Conservation (phyloP, 805 yeast species). For the Monosporozyma siamensis region DNA sequence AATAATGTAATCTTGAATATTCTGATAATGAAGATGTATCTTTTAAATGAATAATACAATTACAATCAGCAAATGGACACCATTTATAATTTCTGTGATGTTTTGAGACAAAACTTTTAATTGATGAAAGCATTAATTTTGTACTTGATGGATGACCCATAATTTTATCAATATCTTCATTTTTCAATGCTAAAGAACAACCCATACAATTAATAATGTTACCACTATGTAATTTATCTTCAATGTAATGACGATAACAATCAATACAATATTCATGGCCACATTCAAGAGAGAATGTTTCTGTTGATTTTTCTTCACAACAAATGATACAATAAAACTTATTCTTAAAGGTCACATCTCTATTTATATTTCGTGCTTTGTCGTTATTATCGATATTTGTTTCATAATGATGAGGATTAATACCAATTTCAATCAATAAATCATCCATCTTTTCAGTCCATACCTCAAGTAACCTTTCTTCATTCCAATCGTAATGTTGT, state of each 20-base stretch:
- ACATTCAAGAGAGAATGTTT: slow-evolving; percentile 50
- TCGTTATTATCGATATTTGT: background rate
- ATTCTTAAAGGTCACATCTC: slow-evolving; percentile 14
- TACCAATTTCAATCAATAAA: slow-evolving; percentile 30
- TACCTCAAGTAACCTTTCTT: slow-evolving; percentile 45
- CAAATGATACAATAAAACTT: slow-evolving; percentile 57
- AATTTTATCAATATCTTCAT: slow-evolving; percentile 34
- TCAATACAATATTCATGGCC: slow-evolving; percentile 58
- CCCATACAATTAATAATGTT: slow-evolving; percentile 58
- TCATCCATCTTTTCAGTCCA: slow-evolving; percentile 38
- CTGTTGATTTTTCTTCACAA: slow-evolving; percentile 42
- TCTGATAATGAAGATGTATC: slow-evolving; percentile 24
- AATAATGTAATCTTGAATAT: slow-evolving; percentile 20
- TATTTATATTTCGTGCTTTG: background rate
- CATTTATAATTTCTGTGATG: slow-evolving; percentile 44
- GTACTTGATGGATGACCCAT: slow-evolving; percentile 30
- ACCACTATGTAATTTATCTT: slow-evolving; percentile 35
- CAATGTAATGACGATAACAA: slow-evolving; percentile 59
- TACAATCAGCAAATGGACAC: slow-evolving; percentile 85
- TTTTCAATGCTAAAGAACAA: slow-evolving; percentile 35
- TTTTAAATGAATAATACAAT: slow-evolving; percentile 41
- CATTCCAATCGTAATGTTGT: slow-evolving; percentile 48
- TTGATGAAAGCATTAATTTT: slow-evolving; percentile 29
- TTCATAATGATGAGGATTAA: slow-evolving; percentile 10
- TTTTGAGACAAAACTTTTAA: slow-evolving; percentile 45